A percentile compares a stretch with the other conserved stretches of the same genome.
Evolutionary conservation across 257 asterid genomes (phyloP).

Genomic region (Solanum acaule): DNA sequence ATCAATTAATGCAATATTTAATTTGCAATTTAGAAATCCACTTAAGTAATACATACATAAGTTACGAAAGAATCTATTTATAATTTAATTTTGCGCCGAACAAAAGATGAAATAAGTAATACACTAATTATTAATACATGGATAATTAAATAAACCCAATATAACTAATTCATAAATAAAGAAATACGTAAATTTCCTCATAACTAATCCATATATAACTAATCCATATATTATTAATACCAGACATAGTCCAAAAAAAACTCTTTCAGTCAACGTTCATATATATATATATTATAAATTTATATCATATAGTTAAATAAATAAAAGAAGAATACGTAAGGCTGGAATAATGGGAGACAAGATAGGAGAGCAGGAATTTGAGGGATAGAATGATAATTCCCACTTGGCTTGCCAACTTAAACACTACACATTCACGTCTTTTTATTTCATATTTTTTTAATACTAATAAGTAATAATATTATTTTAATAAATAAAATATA

Average conservation of each 20-base stretch:
- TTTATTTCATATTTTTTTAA: not conserved
- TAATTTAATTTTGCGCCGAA: too few relatives aligned
- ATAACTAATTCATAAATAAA: not conserved
- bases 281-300: not conserved
- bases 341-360: not conserved
- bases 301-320: not conserved
- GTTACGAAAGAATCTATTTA: too few relatives aligned
- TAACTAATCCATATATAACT: not conserved
- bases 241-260: not conserved
- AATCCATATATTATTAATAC: too few relatives aligned
- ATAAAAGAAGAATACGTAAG: not conserved
- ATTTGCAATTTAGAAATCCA: too few relatives aligned
- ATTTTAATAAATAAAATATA: not conserved
- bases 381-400: not conserved
- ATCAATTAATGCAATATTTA: too few relatives aligned
- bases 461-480: not conserved
- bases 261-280: not conserved
- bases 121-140: too few relatives aligned
- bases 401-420: not conserved
- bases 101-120: too few relatives aligned
- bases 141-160: too few relatives aligned
- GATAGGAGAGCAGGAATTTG: not conserved
- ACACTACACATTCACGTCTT: constrained; percentile 1
- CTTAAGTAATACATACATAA: too few relatives aligned
- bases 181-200: too few relatives aligned